Evolutionary conservation across 2,329 filamentous ascomycete genomes (phyloP).

Genomic region (Penicillium griseofulvum): DNA sequence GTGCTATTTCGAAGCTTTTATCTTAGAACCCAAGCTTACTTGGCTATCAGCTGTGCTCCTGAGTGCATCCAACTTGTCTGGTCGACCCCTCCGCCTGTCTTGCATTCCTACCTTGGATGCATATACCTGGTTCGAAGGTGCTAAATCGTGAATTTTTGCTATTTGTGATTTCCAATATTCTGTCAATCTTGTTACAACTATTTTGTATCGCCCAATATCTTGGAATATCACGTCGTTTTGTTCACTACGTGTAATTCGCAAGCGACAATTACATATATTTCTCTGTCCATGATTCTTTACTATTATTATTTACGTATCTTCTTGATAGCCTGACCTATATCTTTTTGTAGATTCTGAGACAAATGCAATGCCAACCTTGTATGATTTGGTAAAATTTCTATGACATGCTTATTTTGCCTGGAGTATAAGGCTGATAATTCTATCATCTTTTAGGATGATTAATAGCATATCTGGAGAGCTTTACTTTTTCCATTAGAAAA

Average conservation of each 20-base stretch:
- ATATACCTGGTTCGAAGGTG: neutral
- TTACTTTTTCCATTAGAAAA: neutral
- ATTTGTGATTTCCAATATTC: neutral
- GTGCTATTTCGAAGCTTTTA: neutral
- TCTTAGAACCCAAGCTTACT: neutral
- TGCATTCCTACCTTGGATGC: neutral
- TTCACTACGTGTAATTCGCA: neutral
- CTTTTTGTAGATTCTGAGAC: neutral
- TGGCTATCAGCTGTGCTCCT: neutral
- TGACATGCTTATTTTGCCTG: neutral
- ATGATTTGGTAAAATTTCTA: neutral
- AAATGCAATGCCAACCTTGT: too few species aligned
- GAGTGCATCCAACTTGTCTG: neutral
- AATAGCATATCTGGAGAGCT: neutral
- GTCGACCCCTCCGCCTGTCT: neutral
- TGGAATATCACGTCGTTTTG: neutral
- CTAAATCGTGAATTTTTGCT: too few species aligned
- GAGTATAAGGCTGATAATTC: too few species aligned
- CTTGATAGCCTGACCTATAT: too few species aligned
- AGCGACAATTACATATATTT: too few species aligned
- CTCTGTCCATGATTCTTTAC: too few species aligned
- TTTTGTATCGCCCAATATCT: neutral
- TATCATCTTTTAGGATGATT: too few species aligned
- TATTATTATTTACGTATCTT: neutral
- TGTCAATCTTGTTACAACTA: neutral